phyloP scores from a whole-genome alignment of 805 yeast species.

The Candida parachauliodes region DNA sequence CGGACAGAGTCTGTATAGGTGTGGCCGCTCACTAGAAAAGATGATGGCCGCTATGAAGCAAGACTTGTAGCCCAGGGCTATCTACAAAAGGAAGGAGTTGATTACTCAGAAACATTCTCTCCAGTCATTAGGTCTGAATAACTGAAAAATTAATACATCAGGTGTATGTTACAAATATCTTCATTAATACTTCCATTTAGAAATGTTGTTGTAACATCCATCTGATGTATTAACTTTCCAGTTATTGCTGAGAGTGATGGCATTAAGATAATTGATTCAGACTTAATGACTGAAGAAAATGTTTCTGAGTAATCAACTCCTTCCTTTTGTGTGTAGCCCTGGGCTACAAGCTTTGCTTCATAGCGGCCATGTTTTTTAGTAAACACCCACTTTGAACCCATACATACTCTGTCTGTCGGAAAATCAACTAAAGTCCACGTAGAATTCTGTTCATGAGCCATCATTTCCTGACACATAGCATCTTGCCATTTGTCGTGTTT shows the following conservation, averaged over 20 bases:
- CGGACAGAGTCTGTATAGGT: background rate
- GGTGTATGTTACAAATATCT: background rate
- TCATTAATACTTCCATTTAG: background rate
- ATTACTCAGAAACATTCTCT: background rate
- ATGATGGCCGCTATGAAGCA: slow-evolving; percentile 2
- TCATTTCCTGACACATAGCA: background rate
- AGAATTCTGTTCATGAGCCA: background rate
- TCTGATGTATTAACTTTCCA: too few relatives aligned
- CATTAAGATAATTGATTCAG: background rate
- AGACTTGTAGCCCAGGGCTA: slow-evolving; percentile 3
- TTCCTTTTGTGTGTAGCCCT: background rate
- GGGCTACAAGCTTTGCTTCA: slow-evolving; percentile 1
- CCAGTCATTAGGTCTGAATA: background rate
- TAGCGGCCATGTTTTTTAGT: background rate
- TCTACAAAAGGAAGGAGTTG: background rate
- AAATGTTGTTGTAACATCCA: too few relatives aligned
- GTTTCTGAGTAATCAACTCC: background rate
- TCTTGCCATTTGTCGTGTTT: background rate
- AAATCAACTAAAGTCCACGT: background rate
- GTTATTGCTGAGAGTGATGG: too few relatives aligned
- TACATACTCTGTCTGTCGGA: background rate
- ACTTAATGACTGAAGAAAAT: background rate
- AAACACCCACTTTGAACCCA: background rate
- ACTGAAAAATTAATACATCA: background rate
- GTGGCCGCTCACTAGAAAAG: background rate